Conservation (phyloP, 805 yeast genomes). For the Isabelozyma heimii region DNA sequence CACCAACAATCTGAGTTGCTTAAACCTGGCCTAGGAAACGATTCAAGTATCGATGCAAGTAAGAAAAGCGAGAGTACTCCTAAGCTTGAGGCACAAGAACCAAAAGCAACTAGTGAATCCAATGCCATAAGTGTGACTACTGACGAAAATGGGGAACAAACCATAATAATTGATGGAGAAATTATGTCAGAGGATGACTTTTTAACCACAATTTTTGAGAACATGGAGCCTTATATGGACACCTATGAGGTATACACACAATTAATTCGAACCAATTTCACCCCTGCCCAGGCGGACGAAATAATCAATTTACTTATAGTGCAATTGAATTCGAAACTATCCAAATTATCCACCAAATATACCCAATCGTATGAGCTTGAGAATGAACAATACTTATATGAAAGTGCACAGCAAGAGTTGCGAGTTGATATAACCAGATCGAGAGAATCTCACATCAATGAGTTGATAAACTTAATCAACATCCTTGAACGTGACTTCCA, state of each 20-base stretch:
- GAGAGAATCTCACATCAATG: conserved; percentile 67
- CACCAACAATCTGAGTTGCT: background rate
- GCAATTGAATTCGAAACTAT: conserved; percentile 40
- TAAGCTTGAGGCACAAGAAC: too few relatives aligned
- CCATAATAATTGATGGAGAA: background rate
- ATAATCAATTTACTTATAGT: conserved; percentile 49
- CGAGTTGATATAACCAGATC: conserved; percentile 72
- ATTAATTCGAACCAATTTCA: conserved; percentile 56
- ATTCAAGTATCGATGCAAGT: background rate
- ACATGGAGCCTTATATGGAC: conserved; percentile 44
- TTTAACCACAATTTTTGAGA: conserved; percentile 58
- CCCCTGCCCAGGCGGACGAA: conserved; percentile 57
- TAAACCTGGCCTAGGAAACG: background rate
- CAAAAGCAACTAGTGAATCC: background rate
- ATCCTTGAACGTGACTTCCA: conserved; percentile 71
- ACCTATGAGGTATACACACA: conserved; percentile 53
- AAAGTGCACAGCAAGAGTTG: conserved; percentile 88
- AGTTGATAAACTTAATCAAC: conserved; percentile 62
- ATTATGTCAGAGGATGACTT: conserved; percentile 6
- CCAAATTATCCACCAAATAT: conserved; percentile 45
- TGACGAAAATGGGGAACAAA: background rate
- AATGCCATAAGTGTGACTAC: background rate
- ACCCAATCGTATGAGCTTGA: conserved; percentile 68
- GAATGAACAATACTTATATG: conserved; percentile 83
- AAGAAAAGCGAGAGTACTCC: background rate